Evolutionary conservation across 2,329 filamentous ascomycete species (phyloP), one percentile per base, ranked within the genome.

Genomic region (Trichoderma oligosporum): DNA sequence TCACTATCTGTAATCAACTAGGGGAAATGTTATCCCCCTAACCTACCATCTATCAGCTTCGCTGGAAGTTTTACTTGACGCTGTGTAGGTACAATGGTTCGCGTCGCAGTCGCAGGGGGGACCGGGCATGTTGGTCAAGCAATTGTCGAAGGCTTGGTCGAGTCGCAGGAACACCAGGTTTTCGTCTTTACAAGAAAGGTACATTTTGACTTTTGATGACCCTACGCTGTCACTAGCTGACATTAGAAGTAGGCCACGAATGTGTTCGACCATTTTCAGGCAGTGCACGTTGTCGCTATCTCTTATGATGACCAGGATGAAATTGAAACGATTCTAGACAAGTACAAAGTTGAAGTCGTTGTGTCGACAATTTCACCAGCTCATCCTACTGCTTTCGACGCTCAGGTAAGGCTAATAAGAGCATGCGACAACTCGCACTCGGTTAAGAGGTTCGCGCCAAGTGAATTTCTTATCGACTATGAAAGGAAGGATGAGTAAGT

Each of bases 41-140:
- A 18, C 16, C 8, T n/a, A 14, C 7, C 11, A n/a, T 35, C 3
- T 3, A 35, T 11, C 33, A 35, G 12, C 11, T 41, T 20, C 3
- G 8, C 22, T 22, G 2, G 22, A 9, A 9, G 16, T 2, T 9
- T 18, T 20, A 8, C 18, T 39, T 22, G 1, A 4, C 7, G 22
- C 27, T 39, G 12, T 2, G 14, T 5, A 16, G 38, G 3, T 14
- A 41, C 38, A 44, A 48, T 55, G 39, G 51, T 44, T 22, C 29
- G 24, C 27, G 67, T 80, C 39, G 78, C 75, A 49, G 71, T 80
- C 18, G 73, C 74, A 4, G 77, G 77, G 47, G 77, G 76, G 14
- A 74, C 72, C 1, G 76, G 77, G 16, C 68, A 67, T 14, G 66
- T 79, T 3, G 77, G 77, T 7, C 71, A 68, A 18, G 73, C 75